phyloP scores from a whole-genome alignment of 495 filamentous ascomycete species.

The Zalerion maritima region DNA sequence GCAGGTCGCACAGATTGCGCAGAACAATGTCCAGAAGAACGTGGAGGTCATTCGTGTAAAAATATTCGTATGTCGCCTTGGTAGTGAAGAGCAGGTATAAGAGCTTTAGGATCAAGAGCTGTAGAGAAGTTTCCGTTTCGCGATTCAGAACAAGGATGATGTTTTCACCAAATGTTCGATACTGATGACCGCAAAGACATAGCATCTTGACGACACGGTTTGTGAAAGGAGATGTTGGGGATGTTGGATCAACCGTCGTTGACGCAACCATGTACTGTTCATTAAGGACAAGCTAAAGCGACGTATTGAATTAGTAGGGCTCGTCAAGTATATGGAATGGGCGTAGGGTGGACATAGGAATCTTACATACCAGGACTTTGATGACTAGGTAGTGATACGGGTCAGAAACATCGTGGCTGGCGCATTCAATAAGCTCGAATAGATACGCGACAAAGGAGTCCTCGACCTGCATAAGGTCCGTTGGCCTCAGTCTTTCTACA shows the following conservation, averaged over 20 bases:
- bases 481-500: conserved; percentile 63
- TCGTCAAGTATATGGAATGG: conserved; percentile 3
- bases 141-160: conserved; percentile 92
- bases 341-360: background rate
- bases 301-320: conserved; percentile 6
- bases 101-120: conserved; percentile 88
- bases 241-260: conserved; percentile 37
- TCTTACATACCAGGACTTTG: conserved; percentile 59
- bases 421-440: conserved; percentile 75
- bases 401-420: conserved; percentile 81
- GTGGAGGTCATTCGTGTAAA: conserved; percentile 92
- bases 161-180: conserved; percentile 94
- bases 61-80: conserved; percentile 83
- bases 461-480: conserved; percentile 69
- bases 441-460: conserved; percentile 75
- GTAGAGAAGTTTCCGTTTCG: conserved; percentile 83
- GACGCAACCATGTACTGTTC: conserved; percentile 92
- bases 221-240: conserved; percentile 43
- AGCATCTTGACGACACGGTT: conserved; percentile 89
- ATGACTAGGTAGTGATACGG: conserved; percentile 96
- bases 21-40: conserved; percentile 93
- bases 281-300: conserved; percentile 72
- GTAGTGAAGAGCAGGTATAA: conserved; percentile 92
- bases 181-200: conserved; percentile 58
- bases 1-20: conserved; percentile 85